Base-by-base conservation (phyloP, 139 green algal genomes). In the Raphidocelis subcapitata region DNA sequence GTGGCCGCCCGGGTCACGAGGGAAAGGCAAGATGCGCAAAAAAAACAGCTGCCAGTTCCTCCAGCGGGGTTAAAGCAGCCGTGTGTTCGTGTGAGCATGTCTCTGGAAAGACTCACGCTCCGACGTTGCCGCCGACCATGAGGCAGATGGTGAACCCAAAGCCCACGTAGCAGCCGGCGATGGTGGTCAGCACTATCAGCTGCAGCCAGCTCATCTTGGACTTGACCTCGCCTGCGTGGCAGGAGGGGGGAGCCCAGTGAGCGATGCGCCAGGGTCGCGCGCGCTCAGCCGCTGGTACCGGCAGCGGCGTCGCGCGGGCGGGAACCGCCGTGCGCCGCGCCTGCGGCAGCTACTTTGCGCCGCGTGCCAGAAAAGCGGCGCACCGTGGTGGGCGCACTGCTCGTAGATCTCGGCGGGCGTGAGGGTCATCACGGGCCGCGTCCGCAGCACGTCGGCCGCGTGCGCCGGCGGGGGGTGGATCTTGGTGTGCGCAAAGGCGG, bases 121-220 rank as follows among this genome's bases (percentile, higher is more conserved):
- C 69, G n/a, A 37, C 49, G 62, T 28, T 76, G 62, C 67, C 68
- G 29, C 69, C 70, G 1, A 84, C 71, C 2, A 84, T 52, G 12
- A 80, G 26, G 67, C 75, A 82, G 26, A 79, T 71, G 3, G 75
- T 77, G 72, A 79, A 85, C 0, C 80, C 80, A 65, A 85, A 82
- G 21, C 73, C 73, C 18, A 81, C 77, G 62, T 85, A 85, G 62
- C 54, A 72, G 37, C 80, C 80, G 23, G 80, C 80, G 33, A 77
- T 73, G 15, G 80, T 80, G 31, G 26, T 33, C 26, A 82, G 75
- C 51, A 75, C 21, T 14, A 70, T 37, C 20, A 85, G 44, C 75
- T 85, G 82, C 47, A 72, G 69, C 75, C 72, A 82, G n/a, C 52
- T 33, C 24, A 74, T 82, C 35, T 73, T 72, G 62, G 75, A 47